These are phyloP conservation scores for Symbiodinium pilosum DNA, from an alignment of 73 alveolate genomes.

Conservation along the genomic window DNA sequence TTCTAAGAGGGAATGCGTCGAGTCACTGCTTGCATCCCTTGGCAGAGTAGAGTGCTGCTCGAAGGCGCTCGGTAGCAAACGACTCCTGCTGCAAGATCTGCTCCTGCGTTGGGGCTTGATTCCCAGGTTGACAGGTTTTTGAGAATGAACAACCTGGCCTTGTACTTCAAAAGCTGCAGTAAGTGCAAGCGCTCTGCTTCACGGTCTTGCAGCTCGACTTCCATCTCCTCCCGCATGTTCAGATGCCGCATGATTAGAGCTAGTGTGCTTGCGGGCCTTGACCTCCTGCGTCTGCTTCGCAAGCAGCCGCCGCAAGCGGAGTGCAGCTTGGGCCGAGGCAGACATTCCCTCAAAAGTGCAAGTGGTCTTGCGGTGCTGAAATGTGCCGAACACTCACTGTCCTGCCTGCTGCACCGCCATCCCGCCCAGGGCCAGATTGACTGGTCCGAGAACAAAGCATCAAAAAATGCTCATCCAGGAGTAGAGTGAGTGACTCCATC, in stretches of 20 bases:
- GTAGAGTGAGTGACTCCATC: too few relatives aligned
- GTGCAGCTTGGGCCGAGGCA: constrained; percentile 20
- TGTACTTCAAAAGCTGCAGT: constrained; percentile 47
- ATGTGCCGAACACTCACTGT: too few relatives aligned
- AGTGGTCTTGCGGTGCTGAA: background rate
- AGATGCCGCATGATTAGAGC: too few relatives aligned
- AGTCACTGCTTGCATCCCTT: constrained; percentile 47
- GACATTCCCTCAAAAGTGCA: background rate
- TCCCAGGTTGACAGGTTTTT: background rate
- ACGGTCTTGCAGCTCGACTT: constrained; percentile 42
- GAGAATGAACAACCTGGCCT: background rate
- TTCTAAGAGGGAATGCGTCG: background rate
- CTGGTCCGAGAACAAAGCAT: too few relatives aligned
- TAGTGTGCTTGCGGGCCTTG: background rate
- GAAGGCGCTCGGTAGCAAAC: constrained; percentile 12
- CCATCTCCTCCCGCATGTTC: constrained; percentile 17
- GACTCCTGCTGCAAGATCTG: constrained; percentile 62
- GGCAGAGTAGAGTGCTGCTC: constrained; percentile 36
- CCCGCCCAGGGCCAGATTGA: too few relatives aligned
- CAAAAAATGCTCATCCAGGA: too few relatives aligned
- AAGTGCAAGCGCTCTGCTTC: constrained; percentile 36
- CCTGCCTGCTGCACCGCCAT: too few relatives aligned
- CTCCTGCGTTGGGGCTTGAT: constrained; percentile 10
- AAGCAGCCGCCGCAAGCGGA: constrained; percentile 2
- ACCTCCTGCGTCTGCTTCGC: background rate